phyloP scores from a whole-genome alignment of 768 basidiomycete genomes.

The Amanita rimosa region DNA sequence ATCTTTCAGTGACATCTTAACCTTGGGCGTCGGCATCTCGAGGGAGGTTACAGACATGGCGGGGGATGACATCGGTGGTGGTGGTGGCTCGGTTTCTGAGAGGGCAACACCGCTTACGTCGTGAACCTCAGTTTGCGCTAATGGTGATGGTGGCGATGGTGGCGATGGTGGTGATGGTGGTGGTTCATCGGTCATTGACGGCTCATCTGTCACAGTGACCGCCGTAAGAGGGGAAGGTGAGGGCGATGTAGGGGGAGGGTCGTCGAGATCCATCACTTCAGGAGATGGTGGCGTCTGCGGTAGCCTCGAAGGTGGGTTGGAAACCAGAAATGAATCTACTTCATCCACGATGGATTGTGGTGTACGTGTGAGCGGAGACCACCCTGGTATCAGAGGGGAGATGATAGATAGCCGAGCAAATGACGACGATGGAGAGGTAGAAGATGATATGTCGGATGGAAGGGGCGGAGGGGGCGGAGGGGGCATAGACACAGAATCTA shows the following conservation, averaged over 20 bases:
- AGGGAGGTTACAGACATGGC: too few species aligned
- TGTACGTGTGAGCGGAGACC: background rate
- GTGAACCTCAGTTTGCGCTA: too few species aligned
- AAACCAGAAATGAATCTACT: background rate
- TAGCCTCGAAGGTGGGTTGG: background rate
- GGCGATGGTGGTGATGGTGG: slow-evolving; percentile 4
- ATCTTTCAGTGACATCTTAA: slow-evolving; percentile 50
- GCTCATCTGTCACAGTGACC: background rate
- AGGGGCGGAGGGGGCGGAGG: slow-evolving; percentile 33
- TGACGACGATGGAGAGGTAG: slow-evolving; percentile 31
- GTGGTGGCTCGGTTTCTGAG: too few species aligned
- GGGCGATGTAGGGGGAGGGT: background rate
- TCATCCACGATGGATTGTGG: background rate
- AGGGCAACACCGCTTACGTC: too few species aligned
- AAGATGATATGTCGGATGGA: background rate
- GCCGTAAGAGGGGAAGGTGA: background rate
- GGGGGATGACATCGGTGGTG: too few species aligned
- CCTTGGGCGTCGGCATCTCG: slow-evolving; percentile 21
- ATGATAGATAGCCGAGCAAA: slow-evolving; percentile 40
- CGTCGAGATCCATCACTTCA: too few species aligned
- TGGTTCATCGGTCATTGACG: background rate
- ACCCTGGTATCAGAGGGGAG: slow-evolving; percentile 22
- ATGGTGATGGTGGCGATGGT: slow-evolving; percentile 7
- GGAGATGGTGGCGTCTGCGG: background rate
- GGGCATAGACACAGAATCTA: slow-evolving; percentile 19